These are phyloP conservation scores for Arabidopsis arenosa DNA, from an alignment of 345 rosid genomes.

Conservation along the genomic window DNA sequence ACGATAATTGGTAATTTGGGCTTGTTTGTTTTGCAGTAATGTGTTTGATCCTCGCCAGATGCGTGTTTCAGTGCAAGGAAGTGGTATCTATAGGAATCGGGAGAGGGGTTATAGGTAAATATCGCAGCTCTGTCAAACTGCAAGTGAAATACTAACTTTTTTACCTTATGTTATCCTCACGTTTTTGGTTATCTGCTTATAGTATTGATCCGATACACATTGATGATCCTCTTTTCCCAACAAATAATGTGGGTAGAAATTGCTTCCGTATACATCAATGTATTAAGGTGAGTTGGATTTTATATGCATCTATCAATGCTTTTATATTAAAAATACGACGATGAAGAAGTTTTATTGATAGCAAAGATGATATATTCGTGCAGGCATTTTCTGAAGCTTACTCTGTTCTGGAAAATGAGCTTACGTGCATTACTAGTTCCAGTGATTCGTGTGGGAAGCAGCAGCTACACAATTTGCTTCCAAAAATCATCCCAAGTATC, in stretches of 20 bases:
- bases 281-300: constrained; percentile 69
- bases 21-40: constrained; percentile 60
- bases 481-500: constrained; percentile 80
- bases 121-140: constrained; percentile 26
- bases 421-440: constrained; percentile 54
- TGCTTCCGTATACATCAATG: constrained; percentile 99
- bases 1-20: constrained; percentile 10
- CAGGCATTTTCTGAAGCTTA: constrained; percentile 98
- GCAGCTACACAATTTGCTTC: constrained; percentile 60
- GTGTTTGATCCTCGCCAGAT: constrained; percentile 99
- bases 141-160: constrained; percentile 20
- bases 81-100: constrained; percentile 83
- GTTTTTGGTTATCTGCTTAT: constrained; percentile 40
- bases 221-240: constrained; percentile 93
- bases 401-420: constrained; percentile 81
- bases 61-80: constrained; percentile 93
- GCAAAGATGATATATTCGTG: constrained; percentile 38
- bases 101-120: constrained; percentile 94
- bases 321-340: not conserved
- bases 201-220: constrained; percentile 97
- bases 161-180: constrained; percentile 24
- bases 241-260: constrained; percentile 96
- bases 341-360: not conserved
- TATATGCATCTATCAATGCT: constrained; percentile 21
- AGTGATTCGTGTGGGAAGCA: constrained; percentile 50